phyloP scores from a whole-genome alignment of 352 stramenopile genomes.

The Detonula confervacea region DNA sequence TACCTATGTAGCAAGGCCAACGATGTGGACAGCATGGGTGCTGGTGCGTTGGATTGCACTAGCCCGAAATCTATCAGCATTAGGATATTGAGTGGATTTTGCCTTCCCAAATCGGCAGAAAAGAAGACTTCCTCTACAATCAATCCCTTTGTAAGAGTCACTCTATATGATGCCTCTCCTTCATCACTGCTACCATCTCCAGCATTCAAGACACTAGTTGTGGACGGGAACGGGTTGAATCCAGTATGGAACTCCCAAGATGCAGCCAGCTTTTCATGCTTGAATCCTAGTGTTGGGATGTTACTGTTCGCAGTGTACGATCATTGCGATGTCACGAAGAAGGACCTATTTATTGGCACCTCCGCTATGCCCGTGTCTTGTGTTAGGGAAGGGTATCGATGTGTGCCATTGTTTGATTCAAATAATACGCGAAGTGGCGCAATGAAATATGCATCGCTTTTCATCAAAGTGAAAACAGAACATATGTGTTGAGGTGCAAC shows the following conservation, averaged over 20 bases:
- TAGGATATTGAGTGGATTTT: slow-evolving; percentile 64
- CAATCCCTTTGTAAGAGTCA: slow-evolving; percentile 69
- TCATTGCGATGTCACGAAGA: slow-evolving; percentile 51
- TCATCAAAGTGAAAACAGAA: slow-evolving; percentile 58
- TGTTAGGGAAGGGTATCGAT: slow-evolving; percentile 74
- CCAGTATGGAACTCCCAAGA: slow-evolving; percentile 75
- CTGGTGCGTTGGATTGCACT: slow-evolving; percentile 43
- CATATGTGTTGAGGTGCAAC: too few species aligned
- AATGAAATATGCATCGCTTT: slow-evolving; percentile 72
- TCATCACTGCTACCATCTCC: slow-evolving; percentile 43
- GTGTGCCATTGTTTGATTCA: slow-evolving; percentile 72
- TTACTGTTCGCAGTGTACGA: slow-evolving; percentile 75
- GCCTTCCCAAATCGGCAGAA: slow-evolving; percentile 48
- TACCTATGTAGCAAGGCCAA: slow-evolving; percentile 48
- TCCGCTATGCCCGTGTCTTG: slow-evolving; percentile 70
- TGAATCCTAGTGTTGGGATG: slow-evolving; percentile 71
- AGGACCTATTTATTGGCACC: slow-evolving; percentile 68
- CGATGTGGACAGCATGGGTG: slow-evolving; percentile 17
- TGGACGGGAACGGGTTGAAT: slow-evolving; percentile 71
- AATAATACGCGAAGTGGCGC: slow-evolving; percentile 64
- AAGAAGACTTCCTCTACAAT: too few species aligned
- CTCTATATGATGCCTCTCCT: slow-evolving; percentile 67
- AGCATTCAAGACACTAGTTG: slow-evolving; percentile 39
- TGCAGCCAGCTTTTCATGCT: slow-evolving; percentile 42
- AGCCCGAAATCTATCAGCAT: slow-evolving; percentile 58